Conservation (phyloP, 1,284 basidiomycete genomes). For the Rhizoctonia solani region DNA sequence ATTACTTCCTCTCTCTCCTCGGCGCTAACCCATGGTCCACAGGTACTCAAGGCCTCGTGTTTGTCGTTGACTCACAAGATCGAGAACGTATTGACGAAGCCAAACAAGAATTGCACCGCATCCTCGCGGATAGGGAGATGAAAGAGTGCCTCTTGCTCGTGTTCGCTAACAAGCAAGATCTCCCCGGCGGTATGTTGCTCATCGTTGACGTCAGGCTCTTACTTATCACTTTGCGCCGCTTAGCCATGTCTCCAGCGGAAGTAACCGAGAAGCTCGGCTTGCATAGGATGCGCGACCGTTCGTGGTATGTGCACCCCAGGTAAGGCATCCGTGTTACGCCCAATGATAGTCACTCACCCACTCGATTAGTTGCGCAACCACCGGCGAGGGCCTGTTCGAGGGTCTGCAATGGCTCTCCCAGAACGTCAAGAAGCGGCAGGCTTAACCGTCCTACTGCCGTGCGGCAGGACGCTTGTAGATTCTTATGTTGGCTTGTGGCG, state of each 20-base stretch:
- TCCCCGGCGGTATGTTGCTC: conserved; percentile 80
- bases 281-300: conserved; percentile 93
- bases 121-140: conserved; percentile 98
- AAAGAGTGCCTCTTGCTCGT: conserved; percentile 95
- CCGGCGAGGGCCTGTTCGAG: conserved; percentile 93
- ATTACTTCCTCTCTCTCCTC: conserved; percentile 40
- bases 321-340: conserved; percentile 48
- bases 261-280: conserved; percentile 97
- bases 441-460: conserved; percentile 39
- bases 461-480: conserved; percentile 11
- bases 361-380: conserved; percentile 80
- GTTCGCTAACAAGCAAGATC: conserved; percentile 99
- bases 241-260: conserved; percentile 98
- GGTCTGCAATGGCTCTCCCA: conserved; percentile 95
- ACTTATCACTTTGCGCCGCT: conserved; percentile 33
- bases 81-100: conserved; percentile 96
- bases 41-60: conserved; percentile 67
- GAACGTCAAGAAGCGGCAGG: conserved; percentile 89
- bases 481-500: neutral
- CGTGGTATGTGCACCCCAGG: conserved; percentile 99
- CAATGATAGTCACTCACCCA: conserved; percentile 24
- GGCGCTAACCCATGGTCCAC: conserved; percentile 43
- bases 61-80: conserved; percentile 75
- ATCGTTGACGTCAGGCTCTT: neutral
- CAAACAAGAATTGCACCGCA: conserved; percentile 93